Conservation (phyloP, 805 yeast genomes). For the Wickerhamiella vanderwaltii region DNA sequence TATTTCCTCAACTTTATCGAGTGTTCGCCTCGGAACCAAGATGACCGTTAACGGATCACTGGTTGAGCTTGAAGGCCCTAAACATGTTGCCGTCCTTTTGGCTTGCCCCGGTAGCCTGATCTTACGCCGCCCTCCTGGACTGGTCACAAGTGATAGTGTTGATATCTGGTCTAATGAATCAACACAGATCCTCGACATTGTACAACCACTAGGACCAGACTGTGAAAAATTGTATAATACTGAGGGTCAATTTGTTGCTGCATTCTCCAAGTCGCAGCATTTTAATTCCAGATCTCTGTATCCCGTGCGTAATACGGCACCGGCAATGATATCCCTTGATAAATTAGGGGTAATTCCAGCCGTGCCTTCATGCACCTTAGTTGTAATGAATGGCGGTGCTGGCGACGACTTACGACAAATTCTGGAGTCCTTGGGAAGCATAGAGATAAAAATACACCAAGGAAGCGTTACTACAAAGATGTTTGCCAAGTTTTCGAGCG, state of each 20-base stretch:
- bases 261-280: not conserved
- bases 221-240: not conserved
- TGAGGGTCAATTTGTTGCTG: not conserved
- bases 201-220: too few species aligned
- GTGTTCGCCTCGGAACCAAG: not conserved
- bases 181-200: not conserved
- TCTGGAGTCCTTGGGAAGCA: not conserved
- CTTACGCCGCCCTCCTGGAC: constrained; percentile 12
- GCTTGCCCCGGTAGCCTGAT: constrained; percentile 11
- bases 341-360: not conserved
- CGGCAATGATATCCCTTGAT: constrained; percentile 8
- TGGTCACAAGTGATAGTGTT: constrained; percentile 5
- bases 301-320: not conserved
- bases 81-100: constrained; percentile 11
- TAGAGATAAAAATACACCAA: too few species aligned
- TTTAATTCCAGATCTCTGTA: not conserved
- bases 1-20: not conserved
- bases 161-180: not conserved
- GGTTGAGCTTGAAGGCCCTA: constrained; percentile 7
- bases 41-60: not conserved
- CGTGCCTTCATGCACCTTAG: not conserved
- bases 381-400: not conserved
- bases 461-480: too few species aligned
- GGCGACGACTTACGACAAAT: not conserved
- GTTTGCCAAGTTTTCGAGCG: too few species aligned